A percentile compares a stretch with the other conserved stretches of the same genome.
Conservation (phyloP, 2,329 filamentous ascomycete genomes). For the Paracoccidioides brasiliensis region DNA sequence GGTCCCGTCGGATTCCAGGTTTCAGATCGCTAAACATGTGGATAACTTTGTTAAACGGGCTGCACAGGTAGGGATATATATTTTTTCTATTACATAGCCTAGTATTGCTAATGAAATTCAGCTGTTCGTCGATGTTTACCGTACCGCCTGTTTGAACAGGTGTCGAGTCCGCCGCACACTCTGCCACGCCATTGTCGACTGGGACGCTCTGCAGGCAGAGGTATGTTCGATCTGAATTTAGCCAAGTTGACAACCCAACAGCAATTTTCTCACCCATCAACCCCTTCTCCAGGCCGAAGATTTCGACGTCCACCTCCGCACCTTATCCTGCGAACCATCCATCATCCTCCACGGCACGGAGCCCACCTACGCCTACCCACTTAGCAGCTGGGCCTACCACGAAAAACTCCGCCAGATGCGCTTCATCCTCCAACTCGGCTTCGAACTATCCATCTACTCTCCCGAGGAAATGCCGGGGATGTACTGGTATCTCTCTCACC, state of each 20-base stretch:
- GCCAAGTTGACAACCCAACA: background rate
- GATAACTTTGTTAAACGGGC: constrained; percentile 50
- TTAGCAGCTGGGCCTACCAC: constrained; percentile 80
- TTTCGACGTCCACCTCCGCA: constrained; percentile 55
- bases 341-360: constrained; percentile 42
- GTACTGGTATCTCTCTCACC: constrained; percentile 78
- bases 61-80: constrained; percentile 28
- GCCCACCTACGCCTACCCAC: constrained; percentile 52
- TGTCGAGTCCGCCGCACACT: constrained; percentile 83
- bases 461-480: constrained; percentile 72
- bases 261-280: background rate
- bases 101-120: constrained; percentile 29
- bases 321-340: constrained; percentile 48
- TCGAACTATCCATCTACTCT: constrained; percentile 84
- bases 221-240: constrained; percentile 27
- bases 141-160: constrained; percentile 77
- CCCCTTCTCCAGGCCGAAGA: constrained; percentile 42
- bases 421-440: constrained; percentile 78
- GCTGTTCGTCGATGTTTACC: constrained; percentile 70
- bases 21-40: constrained; percentile 60
- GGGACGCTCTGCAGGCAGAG: constrained; percentile 72
- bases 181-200: constrained; percentile 67
- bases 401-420: constrained; percentile 85
- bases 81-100: background rate
- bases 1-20: constrained; percentile 56